Percentiles rank a stretch among this genome's conserved stretches.
phyloP scores from a whole-genome alignment of 179 eudicot genomes.

The Silene vulgaris region DNA sequence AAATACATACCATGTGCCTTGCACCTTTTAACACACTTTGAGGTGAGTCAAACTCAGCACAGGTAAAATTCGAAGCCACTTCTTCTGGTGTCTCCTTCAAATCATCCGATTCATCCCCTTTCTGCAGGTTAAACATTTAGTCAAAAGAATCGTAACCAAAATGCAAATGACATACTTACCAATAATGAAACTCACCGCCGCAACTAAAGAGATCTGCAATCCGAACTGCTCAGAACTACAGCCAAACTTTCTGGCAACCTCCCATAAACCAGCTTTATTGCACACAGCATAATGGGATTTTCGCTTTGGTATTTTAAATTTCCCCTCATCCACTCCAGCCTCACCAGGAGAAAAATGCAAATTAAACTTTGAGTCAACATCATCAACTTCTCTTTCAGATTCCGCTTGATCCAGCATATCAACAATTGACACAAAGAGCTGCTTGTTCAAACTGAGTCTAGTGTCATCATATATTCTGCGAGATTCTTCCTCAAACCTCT shows the following conservation, averaged over 20 bases:
- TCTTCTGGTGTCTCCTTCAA: slow-evolving; percentile 92
- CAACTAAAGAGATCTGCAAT: slow-evolving; percentile 58
- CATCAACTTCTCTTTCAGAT: slow-evolving; percentile 94
- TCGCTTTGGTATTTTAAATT: slow-evolving; percentile 79
- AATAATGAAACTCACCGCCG: slow-evolving; percentile 35
- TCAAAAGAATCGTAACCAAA: too few species aligned
- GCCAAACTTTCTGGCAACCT: slow-evolving; percentile 85
- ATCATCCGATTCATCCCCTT: slow-evolving; percentile 86
- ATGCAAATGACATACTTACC: too few species aligned
- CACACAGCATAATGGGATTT: slow-evolving; percentile 72
- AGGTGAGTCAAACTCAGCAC: slow-evolving; percentile 80
- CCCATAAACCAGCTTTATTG: slow-evolving; percentile 96
- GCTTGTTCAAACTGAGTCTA: slow-evolving; percentile 61
- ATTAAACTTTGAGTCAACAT: slow-evolving; percentile 87
- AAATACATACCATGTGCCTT: slow-evolving; percentile 82
- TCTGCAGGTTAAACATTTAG: slow-evolving; percentile 24
- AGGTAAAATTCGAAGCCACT: slow-evolving; percentile 78
- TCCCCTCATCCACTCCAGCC: slow-evolving; percentile 78
- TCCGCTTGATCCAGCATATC: slow-evolving; percentile 70
- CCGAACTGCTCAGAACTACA: slow-evolving; percentile 97
- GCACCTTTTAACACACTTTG: slow-evolving; percentile 85
- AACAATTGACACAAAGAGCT: slow-evolving; percentile 62
- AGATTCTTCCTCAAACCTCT: slow-evolving; percentile 85
- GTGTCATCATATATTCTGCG: slow-evolving; percentile 74
- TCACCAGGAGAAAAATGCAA: slow-evolving; percentile 96